A percentile compares a stretch with the other conserved stretches of the same genome.
phyloP scores from a whole-genome alignment of 306 rosid species.

The Prunus kanzakura region DNA sequence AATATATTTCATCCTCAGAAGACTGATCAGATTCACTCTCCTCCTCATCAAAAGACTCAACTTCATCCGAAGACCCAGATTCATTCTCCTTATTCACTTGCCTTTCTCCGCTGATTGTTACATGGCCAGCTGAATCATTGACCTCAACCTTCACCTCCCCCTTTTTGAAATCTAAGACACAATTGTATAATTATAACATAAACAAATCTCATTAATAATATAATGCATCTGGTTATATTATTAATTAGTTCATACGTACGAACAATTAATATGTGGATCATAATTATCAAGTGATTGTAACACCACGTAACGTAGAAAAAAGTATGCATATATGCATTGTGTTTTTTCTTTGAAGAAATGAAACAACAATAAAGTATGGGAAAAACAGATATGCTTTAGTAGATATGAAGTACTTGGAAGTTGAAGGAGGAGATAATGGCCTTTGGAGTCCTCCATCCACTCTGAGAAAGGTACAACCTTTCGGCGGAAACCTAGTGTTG shows the following conservation, averaged over 20 bases:
- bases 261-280: neutral
- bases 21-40: no score
- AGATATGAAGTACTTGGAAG: conserved; percentile 55
- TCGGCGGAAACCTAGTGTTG: conserved; percentile 11
- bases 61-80: no score
- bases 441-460: conserved; percentile 54
- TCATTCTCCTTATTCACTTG: conserved; percentile 28
- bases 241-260: no score
- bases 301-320: neutral
- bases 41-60: no score
- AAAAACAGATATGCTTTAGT: neutral
- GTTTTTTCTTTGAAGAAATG: neutral
- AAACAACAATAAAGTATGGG: neutral
- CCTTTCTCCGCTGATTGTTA: conserved; percentile 51
- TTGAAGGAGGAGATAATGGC: conserved; percentile 60
- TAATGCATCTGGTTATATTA: no score
- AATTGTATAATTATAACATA: neutral
- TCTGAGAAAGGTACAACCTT: conserved; percentile 46
- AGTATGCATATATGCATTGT: neutral
- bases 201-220: no score
- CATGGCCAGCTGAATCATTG: conserved; percentile 21
- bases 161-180: conserved; percentile 46
- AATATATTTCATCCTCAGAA: no score
- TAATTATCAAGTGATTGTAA: neutral
- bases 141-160: conserved; percentile 53